phyloP scores from a whole-genome alignment of 2,329 filamentous ascomycete species.

The Aureobasidium sp. region DNA sequence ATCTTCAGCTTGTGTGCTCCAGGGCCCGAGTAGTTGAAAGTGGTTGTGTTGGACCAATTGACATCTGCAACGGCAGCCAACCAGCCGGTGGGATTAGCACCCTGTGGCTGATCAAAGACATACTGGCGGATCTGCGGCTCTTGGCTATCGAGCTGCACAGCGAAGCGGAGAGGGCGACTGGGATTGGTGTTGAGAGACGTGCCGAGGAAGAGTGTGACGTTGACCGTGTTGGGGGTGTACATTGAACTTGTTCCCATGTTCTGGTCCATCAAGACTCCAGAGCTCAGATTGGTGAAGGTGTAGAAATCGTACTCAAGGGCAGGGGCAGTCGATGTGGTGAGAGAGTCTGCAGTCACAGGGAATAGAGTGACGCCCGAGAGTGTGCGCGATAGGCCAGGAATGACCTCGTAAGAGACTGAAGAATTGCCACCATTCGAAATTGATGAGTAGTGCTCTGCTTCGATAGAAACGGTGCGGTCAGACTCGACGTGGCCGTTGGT shows the following conservation, averaged over 20 bases:
- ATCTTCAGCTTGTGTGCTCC: constrained; percentile 39
- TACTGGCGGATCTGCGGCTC: constrained; percentile 23
- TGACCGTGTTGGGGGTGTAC: constrained; percentile 34
- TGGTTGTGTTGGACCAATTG: constrained; percentile 44
- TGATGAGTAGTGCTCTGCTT: constrained; percentile 29
- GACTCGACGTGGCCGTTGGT: constrained; percentile 55
- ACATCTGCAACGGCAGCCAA: constrained; percentile 43
- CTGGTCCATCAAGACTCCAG: constrained; percentile 20
- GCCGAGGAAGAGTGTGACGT: constrained; percentile 24
- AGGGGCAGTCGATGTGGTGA: constrained; percentile 44
- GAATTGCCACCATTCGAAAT: constrained; percentile 18
- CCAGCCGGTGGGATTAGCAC: constrained; percentile 42
- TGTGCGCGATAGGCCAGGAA: constrained; percentile 52
- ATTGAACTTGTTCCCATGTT: constrained; percentile 33
- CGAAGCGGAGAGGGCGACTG: constrained; percentile 30
- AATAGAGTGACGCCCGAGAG: constrained; percentile 51
- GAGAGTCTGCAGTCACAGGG: constrained; percentile 46
- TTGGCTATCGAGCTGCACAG: constrained; percentile 30
- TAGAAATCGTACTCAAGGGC: constrained; percentile 56
- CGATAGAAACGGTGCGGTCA: constrained; percentile 39
- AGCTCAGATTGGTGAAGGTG: constrained; percentile 47
- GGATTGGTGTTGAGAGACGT: constrained; percentile 26
- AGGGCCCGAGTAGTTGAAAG: constrained; percentile 26
- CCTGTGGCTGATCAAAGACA: constrained; percentile 23
- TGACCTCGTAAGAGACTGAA: constrained; percentile 44